Evolutionary conservation across 1,284 basidiomycete species (phyloP).

Genomic region (Xanthoconium separans): DNA sequence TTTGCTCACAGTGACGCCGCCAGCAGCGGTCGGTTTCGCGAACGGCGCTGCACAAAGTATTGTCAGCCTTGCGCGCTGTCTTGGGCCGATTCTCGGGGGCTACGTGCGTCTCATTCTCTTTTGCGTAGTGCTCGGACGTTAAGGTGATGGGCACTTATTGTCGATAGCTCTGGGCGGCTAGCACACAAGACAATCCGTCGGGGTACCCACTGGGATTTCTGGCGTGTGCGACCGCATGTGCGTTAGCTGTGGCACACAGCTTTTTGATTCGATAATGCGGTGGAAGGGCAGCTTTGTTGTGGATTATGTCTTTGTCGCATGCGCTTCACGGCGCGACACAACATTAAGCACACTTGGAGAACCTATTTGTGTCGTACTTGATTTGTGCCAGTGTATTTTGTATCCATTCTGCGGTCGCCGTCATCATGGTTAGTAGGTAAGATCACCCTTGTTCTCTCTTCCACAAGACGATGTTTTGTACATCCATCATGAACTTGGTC

Average conservation of each 20-base stretch:
- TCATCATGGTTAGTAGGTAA: too few species aligned
- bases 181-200: constrained; percentile 63
- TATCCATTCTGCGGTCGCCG: not conserved
- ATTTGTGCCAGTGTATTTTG: not conserved
- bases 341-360: not conserved
- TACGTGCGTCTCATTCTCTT: constrained; percentile 47
- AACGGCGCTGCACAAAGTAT: constrained; percentile 84
- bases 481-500: too few species aligned
- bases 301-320: not conserved
- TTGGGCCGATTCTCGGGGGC: constrained; percentile 77
- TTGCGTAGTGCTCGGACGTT: not conserved
- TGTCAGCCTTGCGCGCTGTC: constrained; percentile 76
- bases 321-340: not conserved
- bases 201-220: constrained; percentile 77
- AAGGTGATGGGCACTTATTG: not conserved
- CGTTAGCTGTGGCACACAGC: constrained; percentile 63
- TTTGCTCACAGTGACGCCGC: constrained; percentile 66
- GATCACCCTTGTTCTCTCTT: too few species aligned
- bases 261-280: constrained; percentile 61
- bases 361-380: not conserved
- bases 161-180: constrained; percentile 70
- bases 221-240: constrained; percentile 59
- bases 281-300: not conserved
- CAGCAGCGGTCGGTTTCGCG: constrained; percentile 69
- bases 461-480: too few species aligned